Percentiles rank a stretch among this genome's conserved stretches.
These are phyloP conservation scores for Astrothelium subdiscretum DNA, from an alignment of 495 filamentous ascomycete species.

Conservation along the genomic window DNA sequence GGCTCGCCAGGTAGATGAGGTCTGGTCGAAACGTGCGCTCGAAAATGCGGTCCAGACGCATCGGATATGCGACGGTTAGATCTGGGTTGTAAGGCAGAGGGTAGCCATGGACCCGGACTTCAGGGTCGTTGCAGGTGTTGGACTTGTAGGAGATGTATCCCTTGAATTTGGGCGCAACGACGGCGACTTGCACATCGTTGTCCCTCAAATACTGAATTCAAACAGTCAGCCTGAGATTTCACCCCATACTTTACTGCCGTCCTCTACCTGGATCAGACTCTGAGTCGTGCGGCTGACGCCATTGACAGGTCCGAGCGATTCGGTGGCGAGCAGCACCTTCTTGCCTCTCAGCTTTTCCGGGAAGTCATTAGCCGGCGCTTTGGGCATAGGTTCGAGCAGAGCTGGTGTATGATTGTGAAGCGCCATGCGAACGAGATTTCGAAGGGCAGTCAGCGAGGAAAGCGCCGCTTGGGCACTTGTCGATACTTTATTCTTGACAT, in stretches of 20 bases:
- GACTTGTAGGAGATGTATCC: conserved; percentile 13
- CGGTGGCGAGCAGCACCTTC: conserved; percentile 48
- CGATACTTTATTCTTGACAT: background rate
- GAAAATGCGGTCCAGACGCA: conserved; percentile 44
- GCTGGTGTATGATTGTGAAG: background rate
- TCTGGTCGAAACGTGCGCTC: conserved; percentile 42
- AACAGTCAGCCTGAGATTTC: background rate
- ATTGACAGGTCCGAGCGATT: conserved; percentile 55
- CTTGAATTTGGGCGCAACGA: conserved; percentile 44
- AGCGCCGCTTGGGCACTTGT: background rate
- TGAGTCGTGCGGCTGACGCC: conserved; percentile 52
- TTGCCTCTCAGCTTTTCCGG: conserved; percentile 40
- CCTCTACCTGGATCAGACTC: conserved; percentile 35
- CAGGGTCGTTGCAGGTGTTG: conserved; percentile 23
- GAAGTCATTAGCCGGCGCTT: conserved; percentile 22
- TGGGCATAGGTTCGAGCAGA: background rate
- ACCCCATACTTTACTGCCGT: background rate
- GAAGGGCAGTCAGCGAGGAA: background rate
- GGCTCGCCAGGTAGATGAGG: conserved; percentile 52
- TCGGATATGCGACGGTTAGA: conserved; percentile 50
- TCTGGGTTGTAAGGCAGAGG: conserved; percentile 56
- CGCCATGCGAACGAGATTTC: background rate
- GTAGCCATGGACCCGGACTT: conserved; percentile 44
- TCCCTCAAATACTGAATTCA: conserved; percentile 39
- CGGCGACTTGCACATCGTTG: conserved; percentile 44